Conservation (phyloP, 768 basidiomycete species). For the Leccinellum luteum region DNA sequence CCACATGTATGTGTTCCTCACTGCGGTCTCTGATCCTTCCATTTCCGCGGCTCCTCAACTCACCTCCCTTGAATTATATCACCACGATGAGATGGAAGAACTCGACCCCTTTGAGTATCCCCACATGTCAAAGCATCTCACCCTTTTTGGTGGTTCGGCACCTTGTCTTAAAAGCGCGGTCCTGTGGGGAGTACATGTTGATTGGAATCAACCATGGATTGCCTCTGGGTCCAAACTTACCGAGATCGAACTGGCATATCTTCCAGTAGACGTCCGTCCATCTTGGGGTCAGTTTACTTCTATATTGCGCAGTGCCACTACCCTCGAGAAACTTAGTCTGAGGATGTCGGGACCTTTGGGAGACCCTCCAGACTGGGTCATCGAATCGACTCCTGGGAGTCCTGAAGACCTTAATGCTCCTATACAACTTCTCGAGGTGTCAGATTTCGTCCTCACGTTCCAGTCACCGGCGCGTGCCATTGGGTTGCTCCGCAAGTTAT, state of each 20-base stretch:
- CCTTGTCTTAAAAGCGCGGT: slow-evolving; percentile 49
- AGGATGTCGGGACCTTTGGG: slow-evolving; percentile 56
- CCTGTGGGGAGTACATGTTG: slow-evolving; percentile 70
- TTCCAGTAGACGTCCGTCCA: slow-evolving; percentile 61
- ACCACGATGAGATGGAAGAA: slow-evolving; percentile 49
- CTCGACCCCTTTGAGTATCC: slow-evolving; percentile 10
- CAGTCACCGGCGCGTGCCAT: slow-evolving; percentile 44
- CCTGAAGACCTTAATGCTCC: slow-evolving; percentile 27
- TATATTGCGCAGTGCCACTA: slow-evolving; percentile 52
- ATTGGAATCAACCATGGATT: slow-evolving; percentile 52
- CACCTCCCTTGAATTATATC: slow-evolving; percentile 51
- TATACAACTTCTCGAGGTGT: slow-evolving; percentile 30
- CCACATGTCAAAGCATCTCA: slow-evolving; percentile 38
- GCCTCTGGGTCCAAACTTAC: slow-evolving; percentile 32
- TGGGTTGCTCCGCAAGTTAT: slow-evolving; percentile 24
- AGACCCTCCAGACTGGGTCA: slow-evolving; percentile 36
- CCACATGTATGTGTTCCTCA: slow-evolving; percentile 46
- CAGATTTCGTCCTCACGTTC: slow-evolving; percentile 47
- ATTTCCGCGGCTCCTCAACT: slow-evolving; percentile 52
- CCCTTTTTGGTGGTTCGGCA: slow-evolving; percentile 50
- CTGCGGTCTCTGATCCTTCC: slow-evolving; percentile 35
- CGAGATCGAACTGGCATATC: slow-evolving; percentile 61
- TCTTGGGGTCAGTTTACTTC: slow-evolving; percentile 49
- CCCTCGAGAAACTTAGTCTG: slow-evolving; percentile 52
- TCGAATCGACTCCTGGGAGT: slow-evolving; percentile 14